These are phyloP conservation scores for Ceratocystis papillata DNA, from an alignment of 2,329 filamentous ascomycete species.

Conservation along the genomic window DNA sequence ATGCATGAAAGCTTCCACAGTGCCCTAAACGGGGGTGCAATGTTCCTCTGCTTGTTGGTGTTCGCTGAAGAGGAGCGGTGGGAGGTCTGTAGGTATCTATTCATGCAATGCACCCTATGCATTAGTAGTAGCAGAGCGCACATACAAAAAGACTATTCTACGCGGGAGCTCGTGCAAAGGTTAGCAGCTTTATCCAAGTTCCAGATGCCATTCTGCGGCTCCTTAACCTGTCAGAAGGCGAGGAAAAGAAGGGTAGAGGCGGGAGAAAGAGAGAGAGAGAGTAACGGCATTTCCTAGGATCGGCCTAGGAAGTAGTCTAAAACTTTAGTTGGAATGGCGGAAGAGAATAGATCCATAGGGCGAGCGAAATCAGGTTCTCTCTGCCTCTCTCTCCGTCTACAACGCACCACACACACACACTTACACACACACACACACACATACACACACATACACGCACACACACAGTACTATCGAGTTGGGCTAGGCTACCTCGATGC, in stretches of 20 bases:
- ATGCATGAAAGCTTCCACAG: no score
- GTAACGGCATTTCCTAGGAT: not conserved
- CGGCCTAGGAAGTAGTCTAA: no score
- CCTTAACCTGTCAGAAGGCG: not conserved
- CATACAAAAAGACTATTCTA: not conserved
- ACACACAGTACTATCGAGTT: no score
- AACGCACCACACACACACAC: no score
- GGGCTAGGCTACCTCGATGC: no score
- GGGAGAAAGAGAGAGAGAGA: not conserved
- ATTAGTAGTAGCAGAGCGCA: not conserved
- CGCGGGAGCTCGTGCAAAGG: not conserved
- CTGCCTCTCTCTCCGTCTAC: no score
- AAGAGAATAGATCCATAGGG: no score
- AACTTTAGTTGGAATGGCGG: no score
- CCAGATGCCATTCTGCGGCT: not conserved
- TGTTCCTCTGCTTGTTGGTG: not conserved
- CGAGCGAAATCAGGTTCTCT: no score
- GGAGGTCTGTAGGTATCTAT: not conserved
- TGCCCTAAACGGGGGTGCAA: not conserved
- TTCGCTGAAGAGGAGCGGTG: not conserved
- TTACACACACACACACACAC: not conserved
- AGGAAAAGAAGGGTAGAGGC: not conserved
- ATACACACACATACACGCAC: no score
- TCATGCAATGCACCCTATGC: not conserved
- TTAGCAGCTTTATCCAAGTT: not conserved